phyloP scores from a whole-genome alignment of 2,329 filamentous ascomycete species.

The Penicillium griseofulvum region DNA sequence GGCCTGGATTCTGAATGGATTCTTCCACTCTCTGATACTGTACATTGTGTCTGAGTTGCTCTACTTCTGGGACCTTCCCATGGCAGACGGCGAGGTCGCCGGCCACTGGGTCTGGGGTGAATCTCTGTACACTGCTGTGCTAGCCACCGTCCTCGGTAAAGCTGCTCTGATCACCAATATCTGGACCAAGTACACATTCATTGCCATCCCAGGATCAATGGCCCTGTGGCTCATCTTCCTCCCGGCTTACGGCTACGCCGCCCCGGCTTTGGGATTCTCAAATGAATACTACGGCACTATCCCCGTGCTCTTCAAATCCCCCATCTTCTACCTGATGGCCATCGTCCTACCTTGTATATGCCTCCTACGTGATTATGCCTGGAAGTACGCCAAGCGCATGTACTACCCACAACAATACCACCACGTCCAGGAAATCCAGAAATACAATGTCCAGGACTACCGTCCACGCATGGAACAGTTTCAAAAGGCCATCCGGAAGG shows the following conservation, averaged over 20 bases:
- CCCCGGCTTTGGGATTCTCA: slow-evolving; percentile 77
- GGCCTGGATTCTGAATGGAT: slow-evolving; percentile 89
- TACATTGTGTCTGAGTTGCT: slow-evolving; percentile 82
- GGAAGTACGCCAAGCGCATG: slow-evolving; percentile 98
- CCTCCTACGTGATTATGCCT: slow-evolving; percentile 82
- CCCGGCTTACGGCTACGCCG: slow-evolving; percentile 80
- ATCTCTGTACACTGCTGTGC: slow-evolving; percentile 87
- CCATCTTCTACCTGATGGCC: slow-evolving; percentile 90
- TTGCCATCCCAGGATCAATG: slow-evolving; percentile 93
- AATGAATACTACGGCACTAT: slow-evolving; percentile 83
- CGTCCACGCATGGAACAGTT: slow-evolving; percentile 98
- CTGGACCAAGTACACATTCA: slow-evolving; percentile 97
- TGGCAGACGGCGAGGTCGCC: slow-evolving; percentile 73
- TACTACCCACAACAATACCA: slow-evolving; percentile 95
- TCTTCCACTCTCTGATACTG: slow-evolving; percentile 92
- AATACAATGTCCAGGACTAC: slow-evolving; percentile 99
- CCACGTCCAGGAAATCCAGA: slow-evolving; percentile 98
- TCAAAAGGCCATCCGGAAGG: slow-evolving; percentile 98
- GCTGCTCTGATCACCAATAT: slow-evolving; percentile 92
- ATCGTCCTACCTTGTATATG: slow-evolving; percentile 76
- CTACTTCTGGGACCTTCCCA: slow-evolving; percentile 75
- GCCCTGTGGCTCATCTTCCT: slow-evolving; percentile 88
- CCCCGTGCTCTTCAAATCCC: slow-evolving; percentile 73
- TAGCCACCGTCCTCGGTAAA: slow-evolving; percentile 91
- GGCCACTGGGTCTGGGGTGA: slow-evolving; percentile 99